Evolutionary conservation across 305 asterid genomes (phyloP), one percentile per base, ranked within the genome.

Genomic region (Plantago coronopus): DNA sequence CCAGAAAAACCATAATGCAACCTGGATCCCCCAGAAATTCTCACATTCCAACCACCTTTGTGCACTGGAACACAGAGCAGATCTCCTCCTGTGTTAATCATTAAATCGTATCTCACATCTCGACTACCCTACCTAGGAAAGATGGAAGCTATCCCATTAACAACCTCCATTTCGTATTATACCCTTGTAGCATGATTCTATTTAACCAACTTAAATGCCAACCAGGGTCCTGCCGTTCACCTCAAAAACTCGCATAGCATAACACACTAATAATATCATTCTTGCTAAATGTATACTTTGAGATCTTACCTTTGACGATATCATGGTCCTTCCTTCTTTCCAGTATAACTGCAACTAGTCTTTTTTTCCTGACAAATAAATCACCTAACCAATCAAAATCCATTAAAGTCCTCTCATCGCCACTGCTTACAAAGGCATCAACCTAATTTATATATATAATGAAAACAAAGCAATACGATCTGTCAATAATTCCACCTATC

Each of bases 301-400:
- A 69, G 65, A 66, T 72, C 77, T 68, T 71, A 71, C 74, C 77
- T 29, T 54, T 51, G 44, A 55, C 20, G 65, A 68, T 45, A 66
- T 38, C 76, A 70, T 62, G 63, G 57, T 29, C 55, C 74, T 44
- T 64, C 74, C 66, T 57, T 64, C 61, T 55, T 49, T 46, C 44
- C 65, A 8, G 69, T 43, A 66, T 37, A 58, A 44, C 69, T 57
- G 73, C 64, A 62, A 49, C 69, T 64, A 76, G 71, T 62, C 68
- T n/a, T 45, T 63, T 63, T 58, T 57, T 72, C 81, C 81, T 76
- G 81, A 69, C 73, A 72, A 69, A 71, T 65, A 64, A 76, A 76
- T 77, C 54, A 69, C 74, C 71, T 61, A 12, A 59, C 63, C 69
- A 34, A 56, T 49, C 59, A 61, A 71, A 62, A 42, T 47, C 63